Evolutionary conservation across 176 grass and related monocot genomes (phyloP).

Genomic region (Carex myosuroides): DNA sequence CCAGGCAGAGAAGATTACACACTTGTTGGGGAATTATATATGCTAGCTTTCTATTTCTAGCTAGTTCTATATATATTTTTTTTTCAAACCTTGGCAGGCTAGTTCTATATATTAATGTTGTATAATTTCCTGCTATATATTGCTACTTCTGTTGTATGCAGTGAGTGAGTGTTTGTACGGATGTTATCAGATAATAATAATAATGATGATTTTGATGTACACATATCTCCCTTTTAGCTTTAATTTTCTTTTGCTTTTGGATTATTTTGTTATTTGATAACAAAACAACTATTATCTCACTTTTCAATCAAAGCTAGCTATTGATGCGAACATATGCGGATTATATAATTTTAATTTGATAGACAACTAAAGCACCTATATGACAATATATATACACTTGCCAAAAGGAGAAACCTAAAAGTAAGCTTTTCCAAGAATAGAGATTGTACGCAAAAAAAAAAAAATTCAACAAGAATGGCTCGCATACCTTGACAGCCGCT

Average conservation of each 20-base stretch:
- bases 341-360: no score
- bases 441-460: not conserved
- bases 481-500: no score
- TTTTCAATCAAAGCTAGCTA: no score
- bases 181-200: not conserved
- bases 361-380: no score
- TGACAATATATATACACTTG: no score
- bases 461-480: no score
- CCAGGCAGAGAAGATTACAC: not conserved
- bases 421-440: no score
- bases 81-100: not conserved
- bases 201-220: not conserved
- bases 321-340: no score
- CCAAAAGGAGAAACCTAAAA: no score
- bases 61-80: not conserved
- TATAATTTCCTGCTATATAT: not conserved
- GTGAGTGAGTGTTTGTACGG: conserved; percentile 10
- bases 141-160: not conserved
- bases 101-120: not conserved
- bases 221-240: not conserved
- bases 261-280: not conserved
- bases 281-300: not conserved
- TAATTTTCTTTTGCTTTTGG: not conserved
- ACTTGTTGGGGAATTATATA: not conserved
- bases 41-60: not conserved